Evolutionary conservation across 2,329 filamentous ascomycete species (phyloP).

Genomic region (Aspergillus sp.): DNA sequence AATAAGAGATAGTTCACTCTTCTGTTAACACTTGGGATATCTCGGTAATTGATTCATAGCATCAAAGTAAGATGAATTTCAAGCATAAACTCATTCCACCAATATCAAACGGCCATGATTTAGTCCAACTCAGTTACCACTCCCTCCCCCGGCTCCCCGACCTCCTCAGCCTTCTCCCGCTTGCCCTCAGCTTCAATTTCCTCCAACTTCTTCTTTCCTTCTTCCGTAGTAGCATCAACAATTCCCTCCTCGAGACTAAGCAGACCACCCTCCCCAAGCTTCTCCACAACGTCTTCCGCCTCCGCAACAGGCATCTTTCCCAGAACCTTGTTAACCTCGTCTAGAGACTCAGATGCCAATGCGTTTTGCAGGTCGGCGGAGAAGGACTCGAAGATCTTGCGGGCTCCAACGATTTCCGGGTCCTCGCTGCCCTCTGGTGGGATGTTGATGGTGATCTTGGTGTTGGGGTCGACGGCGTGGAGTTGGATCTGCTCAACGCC

Average conservation of each 20-base stretch:
- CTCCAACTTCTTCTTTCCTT: slow-evolving; percentile 70
- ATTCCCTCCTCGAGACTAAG: slow-evolving; percentile 87
- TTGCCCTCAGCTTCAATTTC: slow-evolving; percentile 59
- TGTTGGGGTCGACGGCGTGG: slow-evolving; percentile 89
- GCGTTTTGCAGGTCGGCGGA: slow-evolving; percentile 72
- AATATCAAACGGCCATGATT: not conserved
- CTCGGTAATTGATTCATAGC: not conserved
- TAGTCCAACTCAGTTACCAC: slow-evolving; percentile 33
- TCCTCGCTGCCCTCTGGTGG: slow-evolving; percentile 64
- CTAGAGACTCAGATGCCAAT: slow-evolving; percentile 78
- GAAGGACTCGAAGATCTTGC: slow-evolving; percentile 78
- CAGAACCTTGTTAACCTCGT: slow-evolving; percentile 80
- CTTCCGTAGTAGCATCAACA: slow-evolving; percentile 87
- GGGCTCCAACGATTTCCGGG: slow-evolving; percentile 52
- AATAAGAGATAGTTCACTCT: slow-evolving; percentile 13
- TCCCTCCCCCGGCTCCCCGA: slow-evolving; percentile 47
- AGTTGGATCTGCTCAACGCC: slow-evolving; percentile 95
- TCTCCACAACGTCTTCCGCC: slow-evolving; percentile 75
- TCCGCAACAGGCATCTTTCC: slow-evolving; percentile 84
- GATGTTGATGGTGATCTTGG: slow-evolving; percentile 80
- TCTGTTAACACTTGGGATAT: too few relatives aligned
- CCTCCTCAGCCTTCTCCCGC: slow-evolving; percentile 41
- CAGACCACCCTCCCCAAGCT: slow-evolving; percentile 77
- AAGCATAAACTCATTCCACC: not conserved
- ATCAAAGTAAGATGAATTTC: not conserved